Conservation (phyloP, 1,284 basidiomycete genomes). For the Singerocomus rubriflavus region DNA sequence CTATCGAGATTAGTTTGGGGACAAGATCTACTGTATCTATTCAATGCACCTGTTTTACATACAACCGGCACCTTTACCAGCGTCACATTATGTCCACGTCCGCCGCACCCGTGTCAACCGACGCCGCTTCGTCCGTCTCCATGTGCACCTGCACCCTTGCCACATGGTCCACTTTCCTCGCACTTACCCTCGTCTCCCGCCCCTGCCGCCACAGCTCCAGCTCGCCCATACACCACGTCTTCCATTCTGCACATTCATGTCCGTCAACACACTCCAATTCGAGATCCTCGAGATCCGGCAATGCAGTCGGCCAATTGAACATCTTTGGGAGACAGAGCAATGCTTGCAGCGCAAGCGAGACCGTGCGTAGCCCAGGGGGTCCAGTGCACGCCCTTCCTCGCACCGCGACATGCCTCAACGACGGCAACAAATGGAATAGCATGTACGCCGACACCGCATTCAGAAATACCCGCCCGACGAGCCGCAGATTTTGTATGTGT, state of each 20-base stretch:
- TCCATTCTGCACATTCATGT: constrained; percentile 8
- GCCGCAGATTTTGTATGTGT: constrained; percentile 12
- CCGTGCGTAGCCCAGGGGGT: constrained; percentile 12
- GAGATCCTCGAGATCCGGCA: constrained; percentile 13
- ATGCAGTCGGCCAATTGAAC: constrained; percentile 8
- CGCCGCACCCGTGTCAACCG: too few species aligned
- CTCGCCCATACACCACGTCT: constrained; percentile 10
- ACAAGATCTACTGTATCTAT: too few species aligned
- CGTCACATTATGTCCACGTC: too few species aligned
- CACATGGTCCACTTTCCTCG: not conserved
- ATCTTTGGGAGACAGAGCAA: constrained; percentile 7
- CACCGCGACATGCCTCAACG: constrained; percentile 9
- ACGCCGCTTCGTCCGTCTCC: not conserved
- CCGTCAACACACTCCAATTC: constrained; percentile 16
- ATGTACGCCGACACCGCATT: constrained; percentile 14
- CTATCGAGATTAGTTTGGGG: too few species aligned
- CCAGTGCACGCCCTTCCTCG: constrained; percentile 16
- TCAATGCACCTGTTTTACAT: too few species aligned
- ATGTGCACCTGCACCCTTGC: constrained; percentile 3
- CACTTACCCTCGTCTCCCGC: not conserved
- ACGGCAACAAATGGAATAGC: constrained; percentile 19
- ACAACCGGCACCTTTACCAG: too few species aligned
- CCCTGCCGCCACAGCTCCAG: constrained; percentile 12
- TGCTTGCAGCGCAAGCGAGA: constrained; percentile 15
- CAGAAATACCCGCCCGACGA: constrained; percentile 14